phyloP scores from a whole-genome alignment of 345 rosid species.

The Salix purpurea region DNA sequence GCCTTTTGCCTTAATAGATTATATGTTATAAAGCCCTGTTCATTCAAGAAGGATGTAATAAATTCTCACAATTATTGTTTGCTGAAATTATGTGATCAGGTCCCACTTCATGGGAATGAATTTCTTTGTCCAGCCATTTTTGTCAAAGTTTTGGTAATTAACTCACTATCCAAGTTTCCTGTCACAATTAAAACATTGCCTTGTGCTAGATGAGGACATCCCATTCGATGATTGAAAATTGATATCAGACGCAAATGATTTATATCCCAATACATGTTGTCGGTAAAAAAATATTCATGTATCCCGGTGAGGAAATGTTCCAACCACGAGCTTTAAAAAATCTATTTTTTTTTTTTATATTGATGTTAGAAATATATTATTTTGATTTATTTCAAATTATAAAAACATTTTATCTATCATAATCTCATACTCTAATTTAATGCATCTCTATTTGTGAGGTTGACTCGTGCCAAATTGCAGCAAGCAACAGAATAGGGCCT shows the following conservation, averaged over 20 bases:
- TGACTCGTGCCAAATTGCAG: neutral
- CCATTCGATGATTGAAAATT: neutral
- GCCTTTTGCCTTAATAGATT: neutral
- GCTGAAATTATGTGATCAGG: too few relatives aligned
- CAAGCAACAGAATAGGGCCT: neutral
- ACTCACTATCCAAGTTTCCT: neutral
- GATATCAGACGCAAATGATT: neutral
- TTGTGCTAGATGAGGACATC: neutral
- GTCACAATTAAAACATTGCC: neutral
- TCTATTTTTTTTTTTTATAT: too few relatives aligned
- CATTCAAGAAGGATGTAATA: too few relatives aligned
- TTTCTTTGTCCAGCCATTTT: neutral
- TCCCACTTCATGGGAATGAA: neutral
- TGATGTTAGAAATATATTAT: too few relatives aligned
- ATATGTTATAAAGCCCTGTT: neutral
- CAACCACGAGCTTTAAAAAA: too few relatives aligned
- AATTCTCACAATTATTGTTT: too few relatives aligned
- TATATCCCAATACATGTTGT: neutral
- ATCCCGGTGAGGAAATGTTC: too few relatives aligned
- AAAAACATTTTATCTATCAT: too few relatives aligned
- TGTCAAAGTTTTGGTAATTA: neutral
- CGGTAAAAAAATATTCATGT: neutral
- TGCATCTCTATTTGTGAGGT: neutral
- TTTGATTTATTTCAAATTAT: too few relatives aligned
- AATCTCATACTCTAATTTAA: neutral